Evolutionary conservation across 805 yeast species (phyloP), one percentile per base, ranked within the genome.

Genomic region (Cyberlindnera bimundalis): DNA sequence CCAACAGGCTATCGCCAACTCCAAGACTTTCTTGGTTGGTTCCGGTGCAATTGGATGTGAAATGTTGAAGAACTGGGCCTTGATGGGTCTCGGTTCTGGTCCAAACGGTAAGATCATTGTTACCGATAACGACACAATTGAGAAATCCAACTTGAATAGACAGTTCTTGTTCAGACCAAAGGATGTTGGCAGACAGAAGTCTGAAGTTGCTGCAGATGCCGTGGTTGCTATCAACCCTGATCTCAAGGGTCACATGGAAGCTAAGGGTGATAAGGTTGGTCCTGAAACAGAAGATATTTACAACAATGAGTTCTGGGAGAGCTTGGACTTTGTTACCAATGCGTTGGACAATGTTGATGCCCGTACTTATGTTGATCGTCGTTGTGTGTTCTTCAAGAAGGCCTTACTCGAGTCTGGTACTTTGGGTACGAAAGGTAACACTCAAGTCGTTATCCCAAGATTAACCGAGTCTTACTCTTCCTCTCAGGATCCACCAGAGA

Each of bases 41-140:
- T 74, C 97, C 2, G 99, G 99, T 61, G 99, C 99, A 15, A 93
- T 93, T 70, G 99, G 99, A 29, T 93, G 99, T 70, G 99, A 93
- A 67, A 91, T 93, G 90, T 73, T 93, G 57, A 93, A 93, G 67
- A 90, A 88, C 60, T 93, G 98, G 98, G 96, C 99, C 5, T 75
- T 93, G 76, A 74, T 90, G 78, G 99, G 99, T 33, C 68, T 93
- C 39, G 98, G 96, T 26, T 74, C 95, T 18, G 98, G 98, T 30
- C 87, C 90, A 29, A 64, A 84, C 4, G 99, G 99, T 55, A 75
- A 78, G 54, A 85, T 93, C 45, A 66, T 68, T 39, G 82, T 93
- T 34, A 93, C 99, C 19, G 99, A 91, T 65, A 93, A 82, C 60
- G 99, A 93, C 60, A 78, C 93, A 6, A 93, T 93, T 59, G 99